Evolutionary conservation across 2,329 filamentous ascomycete species (phyloP), one percentile per base, ranked within the genome.

Genomic region (Cladophialophora psammophila): DNA sequence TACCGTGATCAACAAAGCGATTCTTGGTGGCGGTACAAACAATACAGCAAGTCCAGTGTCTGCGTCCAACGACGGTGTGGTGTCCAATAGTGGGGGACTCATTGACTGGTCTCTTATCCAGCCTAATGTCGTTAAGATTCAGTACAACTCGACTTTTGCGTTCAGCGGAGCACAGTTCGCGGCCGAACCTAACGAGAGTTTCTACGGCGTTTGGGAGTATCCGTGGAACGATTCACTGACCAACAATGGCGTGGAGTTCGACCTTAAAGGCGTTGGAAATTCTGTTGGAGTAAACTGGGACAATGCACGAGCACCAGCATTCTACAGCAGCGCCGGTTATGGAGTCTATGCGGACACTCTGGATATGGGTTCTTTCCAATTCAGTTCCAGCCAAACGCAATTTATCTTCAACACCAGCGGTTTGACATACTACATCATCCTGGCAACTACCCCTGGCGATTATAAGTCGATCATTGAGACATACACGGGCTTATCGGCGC

Each of bases 201-300:
- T 59, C n/a, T 59, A 59, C n/a, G 56, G 56, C 26, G 56, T 59
- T 31, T 59, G 56, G 56, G 56, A 59, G 42, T 59, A 59, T 38
- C 56, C 56, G 10, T 59, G 56, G 56, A 59, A 59, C 31, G 38
- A 59, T 34, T 59, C 56, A 2, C 56, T 59, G 18, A 59, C 56
- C 10, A 59, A 59, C 9, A 45, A 59, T 15, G 56, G 56, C 56
- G 42, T 59, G 15, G 31, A 31, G 12, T 59, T 59, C 31, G 56
- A 59, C 26, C 38, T 59, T 18, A 59, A 59, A 34, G 56, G 56
- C 5, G 56, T 32, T 42, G 56, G 56, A 48, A 59, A 59, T n/a
- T 5, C 10, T 18, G 5, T 42, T 6, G 56, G 56, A 15, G 38
- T 40, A 13, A 59, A 59, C 56, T 59, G 56, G 56, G 56, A 59